Evolutionary conservation across 768 basidiomycete species (phyloP).

Genomic region (Lactarius tabidus): DNA sequence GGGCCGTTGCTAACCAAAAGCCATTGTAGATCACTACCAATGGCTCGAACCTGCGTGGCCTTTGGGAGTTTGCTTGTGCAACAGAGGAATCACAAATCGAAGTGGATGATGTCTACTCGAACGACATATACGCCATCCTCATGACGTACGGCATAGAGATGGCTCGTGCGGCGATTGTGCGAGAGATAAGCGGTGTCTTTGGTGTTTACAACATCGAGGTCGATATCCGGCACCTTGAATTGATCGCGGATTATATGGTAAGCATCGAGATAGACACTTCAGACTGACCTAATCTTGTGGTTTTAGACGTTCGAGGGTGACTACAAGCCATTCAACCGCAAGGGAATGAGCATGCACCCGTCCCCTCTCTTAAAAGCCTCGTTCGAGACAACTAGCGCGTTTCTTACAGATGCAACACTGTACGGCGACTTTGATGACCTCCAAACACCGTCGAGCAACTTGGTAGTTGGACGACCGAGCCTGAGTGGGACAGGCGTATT

Average conservation of each 20-base stretch:
- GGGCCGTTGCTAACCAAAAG: neutral
- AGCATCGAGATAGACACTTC: constrained; percentile 29
- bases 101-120: constrained; percentile 81
- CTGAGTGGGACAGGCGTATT: constrained; percentile 94
- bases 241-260: constrained; percentile 99
- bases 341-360: constrained; percentile 86
- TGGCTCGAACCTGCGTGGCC: constrained; percentile 87
- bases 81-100: constrained; percentile 53
- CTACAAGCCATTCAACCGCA: constrained; percentile 97
- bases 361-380: constrained; percentile 98
- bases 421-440: constrained; percentile 95
- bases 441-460: constrained; percentile 83
- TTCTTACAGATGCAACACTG: constrained; percentile 88
- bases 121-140: constrained; percentile 90
- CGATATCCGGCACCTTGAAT: constrained; percentile 86
- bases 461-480: constrained; percentile 86
- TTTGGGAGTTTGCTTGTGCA: constrained; percentile 68
- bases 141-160: constrained; percentile 96
- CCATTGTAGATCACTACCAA: constrained; percentile 70
- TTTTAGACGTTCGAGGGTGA: constrained; percentile 96
- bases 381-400: constrained; percentile 92
- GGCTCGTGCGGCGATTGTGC: constrained; percentile 85
- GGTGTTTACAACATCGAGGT: constrained; percentile 95
- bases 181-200: constrained; percentile 90
- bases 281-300: constrained; percentile 6